Evolutionary conservation across 306 rosid species (phyloP), one percentile per base, ranked within the genome.

Genomic region (Trichosanthes cucumerina): DNA sequence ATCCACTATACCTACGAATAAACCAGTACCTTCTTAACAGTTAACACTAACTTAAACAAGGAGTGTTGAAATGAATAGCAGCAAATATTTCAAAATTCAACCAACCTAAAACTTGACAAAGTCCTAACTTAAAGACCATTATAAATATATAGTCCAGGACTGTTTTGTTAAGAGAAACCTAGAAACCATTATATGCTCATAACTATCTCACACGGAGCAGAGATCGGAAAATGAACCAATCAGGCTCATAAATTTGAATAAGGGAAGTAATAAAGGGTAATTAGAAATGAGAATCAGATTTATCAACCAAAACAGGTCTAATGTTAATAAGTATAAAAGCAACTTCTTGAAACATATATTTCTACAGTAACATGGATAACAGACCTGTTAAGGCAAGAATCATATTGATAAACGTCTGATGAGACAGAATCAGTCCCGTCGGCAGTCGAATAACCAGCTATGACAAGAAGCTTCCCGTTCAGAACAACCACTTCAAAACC

Each of bases 381-480:
- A 78, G 23, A 88, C 92, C 90, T 82, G 88, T 95, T 88, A 73
- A 91, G 93, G 89, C 91, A 91, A 84, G 97, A 88, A 85, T 87
- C 93, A 60, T 92, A 92, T 76, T 88, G 93, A 83, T 86, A 87
- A 77, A 90, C 94, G 65, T 92, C 99, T 5, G 89, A 70, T 5
- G 97, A 87, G 71, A 88, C 92, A 82, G 76, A 77, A 28, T 78
- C 82, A 70, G 80, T 80, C 57, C 90, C 91, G 57, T 84, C 84
- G 47, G 73, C 59, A 21, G 79, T 80, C 34, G 90, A 87, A 90
- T 77, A 84, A 65, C 99, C 99, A 82, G 89, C 99, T 78, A 95
- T 81, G 56, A 95, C 89, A 85, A 92, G 93, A 84, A 95, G 97
- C 87, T 91, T 92, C 66, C 99, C 97, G 72, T 85, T 81, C 19